Evolutionary conservation across 306 rosid genomes (phyloP).

Genomic region (Begonia peltatifolia): DNA sequence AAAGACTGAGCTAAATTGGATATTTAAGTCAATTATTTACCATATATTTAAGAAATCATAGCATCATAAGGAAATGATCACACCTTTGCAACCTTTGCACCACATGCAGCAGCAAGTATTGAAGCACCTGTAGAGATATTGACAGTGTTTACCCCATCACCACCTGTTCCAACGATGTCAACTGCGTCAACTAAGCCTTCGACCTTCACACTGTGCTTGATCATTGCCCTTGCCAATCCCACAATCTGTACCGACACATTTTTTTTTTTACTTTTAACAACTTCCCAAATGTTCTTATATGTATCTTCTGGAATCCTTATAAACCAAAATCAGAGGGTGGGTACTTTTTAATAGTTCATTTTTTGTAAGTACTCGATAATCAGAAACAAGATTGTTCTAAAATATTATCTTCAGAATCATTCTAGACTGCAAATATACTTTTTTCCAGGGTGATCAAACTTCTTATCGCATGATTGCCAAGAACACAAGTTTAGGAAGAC

Average conservation of each 20-base stretch:
- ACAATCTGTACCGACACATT: slow-evolving; percentile 38
- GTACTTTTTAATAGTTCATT: too few species aligned
- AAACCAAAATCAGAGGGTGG: too few species aligned
- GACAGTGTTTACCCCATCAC: slow-evolving; percentile 88
- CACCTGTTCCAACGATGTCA: slow-evolving; percentile 98
- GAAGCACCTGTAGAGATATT: slow-evolving; percentile 90
- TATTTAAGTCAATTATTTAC: background rate
- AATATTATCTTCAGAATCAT: too few species aligned
- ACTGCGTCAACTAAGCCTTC: slow-evolving; percentile 70
- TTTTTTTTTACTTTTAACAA: slow-evolving; percentile 1
- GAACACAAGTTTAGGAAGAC: too few species aligned
- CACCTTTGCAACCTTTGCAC: slow-evolving; percentile 97
- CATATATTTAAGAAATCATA: background rate
- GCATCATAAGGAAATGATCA: slow-evolving; percentile 6
- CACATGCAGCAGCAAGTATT: slow-evolving; percentile 91
- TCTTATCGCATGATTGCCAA: too few species aligned
- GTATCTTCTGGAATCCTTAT: too few species aligned
- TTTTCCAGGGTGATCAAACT: too few species aligned
- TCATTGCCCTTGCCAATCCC: slow-evolving; percentile 86
- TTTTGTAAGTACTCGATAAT: too few species aligned
- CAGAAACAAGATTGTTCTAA: too few species aligned
- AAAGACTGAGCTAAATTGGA: too few species aligned
- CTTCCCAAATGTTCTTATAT: background rate
- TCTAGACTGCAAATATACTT: too few species aligned
- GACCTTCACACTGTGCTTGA: slow-evolving; percentile 53